Percentiles rank a stretch among this genome's conserved stretches.
Conservation (phyloP, 2,329 filamentous ascomycete genomes). For the Colletotrichum horii region DNA sequence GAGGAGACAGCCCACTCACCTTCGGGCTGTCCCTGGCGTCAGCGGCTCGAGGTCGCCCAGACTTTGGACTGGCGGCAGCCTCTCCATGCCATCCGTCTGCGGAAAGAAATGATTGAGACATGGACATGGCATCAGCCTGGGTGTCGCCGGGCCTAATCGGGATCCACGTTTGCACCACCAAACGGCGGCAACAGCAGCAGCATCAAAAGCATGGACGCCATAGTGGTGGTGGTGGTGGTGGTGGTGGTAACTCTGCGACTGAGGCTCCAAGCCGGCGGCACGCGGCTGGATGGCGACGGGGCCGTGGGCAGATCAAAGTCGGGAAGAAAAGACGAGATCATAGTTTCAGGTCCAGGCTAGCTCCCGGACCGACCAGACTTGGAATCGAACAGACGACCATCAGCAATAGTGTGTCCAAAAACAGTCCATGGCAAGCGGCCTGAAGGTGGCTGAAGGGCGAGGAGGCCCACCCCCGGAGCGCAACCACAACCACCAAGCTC, state of each 20-base stretch:
- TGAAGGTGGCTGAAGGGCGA: slow-evolving; percentile 14
- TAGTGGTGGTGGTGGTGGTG: not conserved
- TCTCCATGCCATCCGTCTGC: not conserved
- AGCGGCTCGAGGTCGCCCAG: slow-evolving; percentile 13
- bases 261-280: slow-evolving; percentile 7
- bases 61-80: not conserved
- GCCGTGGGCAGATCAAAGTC: slow-evolving; percentile 16
- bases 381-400: slow-evolving; percentile 9
- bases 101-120: slow-evolving; percentile 14
- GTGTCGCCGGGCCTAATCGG: slow-evolving; percentile 8
- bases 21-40: slow-evolving; percentile 1
- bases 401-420: slow-evolving; percentile 7
- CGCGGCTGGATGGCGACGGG: slow-evolving; percentile 12
- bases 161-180: slow-evolving; percentile 17
- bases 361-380: slow-evolving; percentile 12
- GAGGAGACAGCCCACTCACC: slow-evolving; percentile 16
- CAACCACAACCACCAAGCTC: not conserved
- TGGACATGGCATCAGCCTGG: slow-evolving; percentile 17
- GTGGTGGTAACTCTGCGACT: not conserved
- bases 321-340: slow-evolving; percentile 5
- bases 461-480: slow-evolving; percentile 9
- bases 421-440: slow-evolving; percentile 12
- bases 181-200: not conserved
- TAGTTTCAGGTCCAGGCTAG: slow-evolving; percentile 20
- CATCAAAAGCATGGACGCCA: slow-evolving; percentile 6